Percentiles rank a stretch among this genome's conserved stretches.
Evolutionary conservation across 164 flowering plant species (phyloP).

Genomic region (Annona squamosa): DNA sequence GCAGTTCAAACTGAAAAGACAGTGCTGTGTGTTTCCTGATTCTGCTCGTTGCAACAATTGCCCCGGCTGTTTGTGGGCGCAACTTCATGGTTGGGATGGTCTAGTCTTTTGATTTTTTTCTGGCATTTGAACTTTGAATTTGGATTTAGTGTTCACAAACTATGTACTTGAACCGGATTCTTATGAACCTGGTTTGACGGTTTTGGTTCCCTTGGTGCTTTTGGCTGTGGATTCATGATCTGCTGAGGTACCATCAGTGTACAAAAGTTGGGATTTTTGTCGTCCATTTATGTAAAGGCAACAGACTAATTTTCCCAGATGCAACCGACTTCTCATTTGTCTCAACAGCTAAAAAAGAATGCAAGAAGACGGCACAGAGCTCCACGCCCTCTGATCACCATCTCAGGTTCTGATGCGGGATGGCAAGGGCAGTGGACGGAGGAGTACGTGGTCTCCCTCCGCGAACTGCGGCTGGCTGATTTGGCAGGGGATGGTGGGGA

Average conservation of each 20-base stretch:
- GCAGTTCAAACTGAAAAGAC: not conserved
- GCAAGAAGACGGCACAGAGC: conserved; percentile 13
- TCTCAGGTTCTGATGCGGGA: conserved; percentile 49
- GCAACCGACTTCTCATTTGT: not conserved
- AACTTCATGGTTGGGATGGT: not conserved
- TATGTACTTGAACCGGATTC: too few relatives aligned
- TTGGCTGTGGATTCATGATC: not conserved
- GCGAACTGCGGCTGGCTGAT: conserved; percentile 49
- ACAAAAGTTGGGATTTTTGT: not conserved
- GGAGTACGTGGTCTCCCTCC: conserved; percentile 50
- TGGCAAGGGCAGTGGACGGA: conserved; percentile 61
- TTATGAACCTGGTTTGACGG: too few relatives aligned
- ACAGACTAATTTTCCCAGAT: not conserved
- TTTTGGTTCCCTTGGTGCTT: not conserved
- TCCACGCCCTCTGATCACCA: conserved; percentile 45
- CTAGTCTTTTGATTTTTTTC: not conserved
- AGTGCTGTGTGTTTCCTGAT: not conserved
- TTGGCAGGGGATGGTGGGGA: conserved; percentile 49
- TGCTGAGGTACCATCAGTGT: not conserved
- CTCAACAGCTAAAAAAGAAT: conserved; percentile 12
- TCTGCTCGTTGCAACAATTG: not conserved
- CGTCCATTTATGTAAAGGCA: not conserved
- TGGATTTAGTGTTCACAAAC: not conserved
- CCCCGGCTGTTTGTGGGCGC: not conserved
- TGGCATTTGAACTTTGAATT: not conserved